Conservation (phyloP, 768 basidiomycete genomes). For the Naganishia antarctica region DNA sequence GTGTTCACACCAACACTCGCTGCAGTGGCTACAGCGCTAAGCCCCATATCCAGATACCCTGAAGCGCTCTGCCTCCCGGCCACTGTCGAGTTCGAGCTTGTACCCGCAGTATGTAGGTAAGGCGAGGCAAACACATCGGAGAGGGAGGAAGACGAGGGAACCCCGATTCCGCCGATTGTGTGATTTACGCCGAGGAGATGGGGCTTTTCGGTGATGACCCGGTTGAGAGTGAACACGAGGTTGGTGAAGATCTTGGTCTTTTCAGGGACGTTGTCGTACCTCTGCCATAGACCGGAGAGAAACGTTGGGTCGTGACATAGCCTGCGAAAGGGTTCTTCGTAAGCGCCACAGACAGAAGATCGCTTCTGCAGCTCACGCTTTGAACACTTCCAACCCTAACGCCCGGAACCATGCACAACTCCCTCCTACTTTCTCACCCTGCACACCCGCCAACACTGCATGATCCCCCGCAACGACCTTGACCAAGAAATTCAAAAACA, state of each 20-base stretch:
- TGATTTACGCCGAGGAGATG: constrained; percentile 67
- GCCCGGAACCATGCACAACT: constrained; percentile 71
- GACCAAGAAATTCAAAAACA: constrained; percentile 64
- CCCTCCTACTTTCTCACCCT: constrained; percentile 26
- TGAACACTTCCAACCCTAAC: constrained; percentile 83
- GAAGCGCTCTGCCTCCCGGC: constrained; percentile 7
- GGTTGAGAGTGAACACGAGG: constrained; percentile 75
- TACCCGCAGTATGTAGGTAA: constrained; percentile 4
- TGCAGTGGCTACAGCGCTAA: constrained; percentile 73
- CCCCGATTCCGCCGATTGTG: constrained; percentile 77
- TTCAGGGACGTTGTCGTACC: constrained; percentile 33
- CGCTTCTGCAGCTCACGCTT: constrained; percentile 54
- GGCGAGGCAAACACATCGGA: constrained; percentile 10
- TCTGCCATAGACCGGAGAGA: constrained; percentile 36
- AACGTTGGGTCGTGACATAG: constrained; percentile 43
- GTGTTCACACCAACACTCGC: constrained; percentile 78
- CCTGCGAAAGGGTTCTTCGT: constrained; percentile 24
- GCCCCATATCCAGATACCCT: constrained; percentile 43
- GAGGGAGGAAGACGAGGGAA: constrained; percentile 41
- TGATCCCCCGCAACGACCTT: constrained; percentile 52
- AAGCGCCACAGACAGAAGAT: neutral
- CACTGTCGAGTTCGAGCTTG: neutral
- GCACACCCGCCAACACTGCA: constrained; percentile 27
- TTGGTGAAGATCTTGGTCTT: constrained; percentile 51
- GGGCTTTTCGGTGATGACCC: constrained; percentile 84